Evolutionary conservation across 371 early-diverging fungal species (phyloP), one percentile per base, ranked within the genome.

Genomic region (Saksenaea vasiformis): DNA sequence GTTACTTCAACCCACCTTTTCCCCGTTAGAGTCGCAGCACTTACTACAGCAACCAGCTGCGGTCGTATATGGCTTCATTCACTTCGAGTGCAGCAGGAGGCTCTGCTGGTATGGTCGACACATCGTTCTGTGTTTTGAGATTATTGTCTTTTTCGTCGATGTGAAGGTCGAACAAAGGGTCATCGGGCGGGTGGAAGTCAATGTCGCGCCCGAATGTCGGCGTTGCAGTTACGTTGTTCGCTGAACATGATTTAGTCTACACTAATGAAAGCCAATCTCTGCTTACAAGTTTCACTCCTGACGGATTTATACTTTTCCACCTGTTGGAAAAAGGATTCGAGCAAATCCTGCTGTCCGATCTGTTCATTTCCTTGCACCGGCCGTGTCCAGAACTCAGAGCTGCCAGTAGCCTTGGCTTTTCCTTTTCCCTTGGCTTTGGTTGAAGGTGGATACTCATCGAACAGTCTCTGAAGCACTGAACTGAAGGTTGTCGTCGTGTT

Each of bases 1-100:
- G 56, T 36, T 26, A n/a, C 24, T 34, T 22, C n/a, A 11, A 36
- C 19, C n/a, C 10, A 36, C 19, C 41, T 43, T 5, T 15, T 19
- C 37, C 28, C 28, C 41, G 39, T 60, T 43, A 38, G 3, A 35
- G 53, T 17, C n/a, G n/a, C n/a, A 13, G 24, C 7, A 54, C 69
- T 38, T 74, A 79, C 78, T 69, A 28, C 37, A 82, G 67, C 19
- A 85, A 65, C 85, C 85, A 85, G 56, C 80, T 65, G 14, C 79
- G 80, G 44, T 81, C 82, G 62, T 72, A 85, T 7, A 75, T 47
- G 10, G 22, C 22, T 10, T 47, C 61, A 27, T 39, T 27, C 27
- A 44, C 35, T 13, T 27, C 31, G 5, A 51, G 15, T 17, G n/a
- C 14, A 13, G n/a, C 34, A 10, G 19, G 22, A 7, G 54, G 19